These are phyloP conservation scores for Fusarium haematococcum DNA, from an alignment of 2,329 filamentous ascomycete species.

Conservation along the genomic window DNA sequence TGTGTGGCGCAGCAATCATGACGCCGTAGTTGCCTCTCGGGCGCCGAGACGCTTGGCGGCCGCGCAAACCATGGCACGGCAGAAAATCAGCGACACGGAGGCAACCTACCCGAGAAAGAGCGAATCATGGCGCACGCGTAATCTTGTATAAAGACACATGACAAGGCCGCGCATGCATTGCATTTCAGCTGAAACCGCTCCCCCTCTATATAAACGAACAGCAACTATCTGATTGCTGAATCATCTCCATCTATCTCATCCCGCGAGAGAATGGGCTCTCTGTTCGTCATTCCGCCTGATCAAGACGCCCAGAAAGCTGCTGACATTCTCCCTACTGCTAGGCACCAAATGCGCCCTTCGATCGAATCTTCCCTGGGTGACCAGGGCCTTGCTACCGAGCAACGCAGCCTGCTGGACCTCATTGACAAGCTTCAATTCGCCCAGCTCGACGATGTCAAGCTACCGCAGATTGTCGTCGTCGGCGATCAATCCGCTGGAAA, in stretches of 20 bases:
- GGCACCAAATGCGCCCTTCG: constrained; percentile 52
- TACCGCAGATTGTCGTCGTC: constrained; percentile 73
- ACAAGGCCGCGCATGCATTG: constrained; percentile 20
- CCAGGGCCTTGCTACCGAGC: constrained; percentile 64
- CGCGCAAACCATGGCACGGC: constrained; percentile 27
- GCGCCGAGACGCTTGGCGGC: constrained; percentile 33
- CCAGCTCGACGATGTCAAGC: constrained; percentile 63
- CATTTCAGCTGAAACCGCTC: constrained; percentile 3
- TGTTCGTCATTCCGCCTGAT: constrained; percentile 42
- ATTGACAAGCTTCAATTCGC: constrained; percentile 67
- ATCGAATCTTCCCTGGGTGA: constrained; percentile 63
- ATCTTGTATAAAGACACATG: constrained; percentile 35
- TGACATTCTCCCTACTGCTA: constrained; percentile 41
- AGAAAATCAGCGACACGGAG: constrained; percentile 18
- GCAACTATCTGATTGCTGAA: neutral
- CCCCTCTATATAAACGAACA: constrained; percentile 1
- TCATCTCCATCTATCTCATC: neutral
- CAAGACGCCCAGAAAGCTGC: constrained; percentile 28
- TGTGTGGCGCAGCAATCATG: constrained; percentile 31
- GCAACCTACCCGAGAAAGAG: constrained; percentile 32
- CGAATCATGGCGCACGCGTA: constrained; percentile 37
- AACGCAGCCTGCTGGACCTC: constrained; percentile 67
- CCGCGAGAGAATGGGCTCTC: constrained; percentile 43
- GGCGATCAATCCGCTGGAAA: constrained; percentile 75
- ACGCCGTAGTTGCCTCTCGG: constrained; percentile 24